A percentile compares a stretch with the other conserved stretches of the same genome.
Conservation (phyloP, 352 stramenopile genomes). For the Pythium phragmitis region DNA sequence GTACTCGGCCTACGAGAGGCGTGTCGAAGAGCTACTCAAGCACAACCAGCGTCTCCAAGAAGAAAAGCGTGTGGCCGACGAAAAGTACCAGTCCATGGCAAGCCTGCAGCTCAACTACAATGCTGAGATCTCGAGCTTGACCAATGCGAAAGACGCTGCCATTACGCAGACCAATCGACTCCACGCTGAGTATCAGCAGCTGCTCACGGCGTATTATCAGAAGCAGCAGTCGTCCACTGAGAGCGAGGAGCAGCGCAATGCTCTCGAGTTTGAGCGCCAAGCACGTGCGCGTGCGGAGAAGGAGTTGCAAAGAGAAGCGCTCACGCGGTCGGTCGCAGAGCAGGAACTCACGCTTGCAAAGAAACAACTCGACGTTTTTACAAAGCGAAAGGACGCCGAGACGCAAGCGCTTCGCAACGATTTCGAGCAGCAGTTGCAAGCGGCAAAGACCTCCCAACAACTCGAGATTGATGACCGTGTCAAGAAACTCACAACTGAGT, state of each 20-base stretch:
- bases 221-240: conserved; percentile 62
- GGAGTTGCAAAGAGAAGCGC: conserved; percentile 57
- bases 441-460: conserved; percentile 32
- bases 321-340: conserved; percentile 53
- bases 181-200: conserved; percentile 72
- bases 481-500: conserved; percentile 32
- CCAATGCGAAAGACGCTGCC: conserved; percentile 59
- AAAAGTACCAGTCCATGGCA: conserved; percentile 58
- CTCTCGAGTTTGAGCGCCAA: conserved; percentile 63
- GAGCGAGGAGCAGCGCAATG: conserved; percentile 54
- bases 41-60: conserved; percentile 62
- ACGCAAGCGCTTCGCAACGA: conserved; percentile 39
- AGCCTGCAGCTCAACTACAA: conserved; percentile 54
- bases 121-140: conserved; percentile 54
- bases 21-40: conserved; percentile 62
- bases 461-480: conserved; percentile 44
- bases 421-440: conserved; percentile 47
- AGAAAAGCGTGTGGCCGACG: conserved; percentile 58
- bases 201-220: conserved; percentile 73
- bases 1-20: conserved; percentile 66
- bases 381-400: conserved; percentile 64
- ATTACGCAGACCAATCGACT: conserved; percentile 73
- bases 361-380: conserved; percentile 63
- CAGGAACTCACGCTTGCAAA: conserved; percentile 74
- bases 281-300: conserved; percentile 54